Evolutionary conservation across 768 basidiomycete genomes (phyloP), one percentile per base, ranked within the genome.

Genomic region (Chalciporus pseudorubinellus): DNA sequence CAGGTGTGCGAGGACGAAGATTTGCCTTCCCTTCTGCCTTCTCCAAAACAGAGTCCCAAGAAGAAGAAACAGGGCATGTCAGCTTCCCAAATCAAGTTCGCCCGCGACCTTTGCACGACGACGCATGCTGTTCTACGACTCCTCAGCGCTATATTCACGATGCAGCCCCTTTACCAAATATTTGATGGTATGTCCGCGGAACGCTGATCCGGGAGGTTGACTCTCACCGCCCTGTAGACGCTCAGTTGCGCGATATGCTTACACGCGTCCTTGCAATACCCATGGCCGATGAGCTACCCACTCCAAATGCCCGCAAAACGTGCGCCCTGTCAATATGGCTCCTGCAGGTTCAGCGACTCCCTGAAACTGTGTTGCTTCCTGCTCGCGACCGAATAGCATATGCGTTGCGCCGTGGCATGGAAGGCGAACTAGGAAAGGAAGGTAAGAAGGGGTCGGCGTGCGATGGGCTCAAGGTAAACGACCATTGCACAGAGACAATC

Each of bases 271-370:
- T 92, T 9, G 81, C 84, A 7, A 89, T 93, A 53, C 89, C 89
- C 3, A 72, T 90, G 19, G 79, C 86, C 0, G 72, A 77, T 5
- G 72, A 78, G 22, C 68, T 93, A 0, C 91, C 89, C 3, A 91
- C 89, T 6, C 87, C 87, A 6, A 92, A 92, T 62, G 80, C 87
- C 11, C 82, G 91, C n/a, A 93, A 93, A 66, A 92, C 91, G 1
- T 90, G 80, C 51, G 88, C 87, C 2, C 69, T 92, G 21, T 78
- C 85, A 2, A 87, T 92, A 20, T 86, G 82, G 81, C 71, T 90
- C 6, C 59, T 93, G 20, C 88, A 90, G 60, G 72, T 71, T 2
- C 87, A 89, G 56, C 82, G 86, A 7, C 75, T 92, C 9, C 85
- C 90, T 19, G 68, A 73, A 18, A 69, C 72, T 0, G 77, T 92